A percentile compares a stretch with the other conserved stretches of the same genome.
phyloP scores from a whole-genome alignment of 148 eudicot genomes.

The Hydrangea macrophylla region DNA sequence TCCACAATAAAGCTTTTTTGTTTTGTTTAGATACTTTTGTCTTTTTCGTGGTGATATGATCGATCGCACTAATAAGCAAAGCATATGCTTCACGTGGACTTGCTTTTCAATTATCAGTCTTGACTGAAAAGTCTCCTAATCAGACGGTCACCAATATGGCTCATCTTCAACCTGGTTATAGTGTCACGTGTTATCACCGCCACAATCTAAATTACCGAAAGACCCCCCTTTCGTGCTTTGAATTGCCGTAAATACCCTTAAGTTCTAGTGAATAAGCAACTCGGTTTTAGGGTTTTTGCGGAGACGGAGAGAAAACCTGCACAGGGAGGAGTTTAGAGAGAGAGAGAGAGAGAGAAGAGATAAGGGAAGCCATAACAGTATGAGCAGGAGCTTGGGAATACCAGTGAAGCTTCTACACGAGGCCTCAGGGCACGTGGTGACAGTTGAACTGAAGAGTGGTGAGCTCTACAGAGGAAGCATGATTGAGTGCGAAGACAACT shows the following conservation, averaged over 20 bases:
- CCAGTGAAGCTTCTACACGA: conserved; percentile 83
- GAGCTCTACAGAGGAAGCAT: conserved; percentile 87
- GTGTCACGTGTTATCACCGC: too few species aligned
- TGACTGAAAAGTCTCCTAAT: neutral
- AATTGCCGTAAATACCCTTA: too few species aligned
- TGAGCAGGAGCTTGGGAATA: conserved; percentile 73
- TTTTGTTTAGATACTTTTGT: neutral
- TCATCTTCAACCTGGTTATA: too few species aligned
- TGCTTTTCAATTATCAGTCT: neutral
- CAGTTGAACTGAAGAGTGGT: conserved; percentile 90
- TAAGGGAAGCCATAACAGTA: conserved; percentile 1
- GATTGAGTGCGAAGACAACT: conserved; percentile 93
- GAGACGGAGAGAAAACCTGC: neutral
- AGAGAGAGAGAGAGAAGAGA: neutral
- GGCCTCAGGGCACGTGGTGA: conserved; percentile 71
- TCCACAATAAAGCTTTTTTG: neutral
- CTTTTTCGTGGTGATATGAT: neutral
- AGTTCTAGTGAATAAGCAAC: too few species aligned
- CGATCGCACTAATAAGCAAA: conserved; percentile 2
- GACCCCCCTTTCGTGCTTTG: too few species aligned
- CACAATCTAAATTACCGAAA: too few species aligned
- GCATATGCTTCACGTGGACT: neutral
- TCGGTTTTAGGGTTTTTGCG: conserved; percentile 16
- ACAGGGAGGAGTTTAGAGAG: neutral
- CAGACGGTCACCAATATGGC: neutral